Evolutionary conservation across 768 basidiomycete species (phyloP).

Genomic region (Kwoniella heveanensis): DNA sequence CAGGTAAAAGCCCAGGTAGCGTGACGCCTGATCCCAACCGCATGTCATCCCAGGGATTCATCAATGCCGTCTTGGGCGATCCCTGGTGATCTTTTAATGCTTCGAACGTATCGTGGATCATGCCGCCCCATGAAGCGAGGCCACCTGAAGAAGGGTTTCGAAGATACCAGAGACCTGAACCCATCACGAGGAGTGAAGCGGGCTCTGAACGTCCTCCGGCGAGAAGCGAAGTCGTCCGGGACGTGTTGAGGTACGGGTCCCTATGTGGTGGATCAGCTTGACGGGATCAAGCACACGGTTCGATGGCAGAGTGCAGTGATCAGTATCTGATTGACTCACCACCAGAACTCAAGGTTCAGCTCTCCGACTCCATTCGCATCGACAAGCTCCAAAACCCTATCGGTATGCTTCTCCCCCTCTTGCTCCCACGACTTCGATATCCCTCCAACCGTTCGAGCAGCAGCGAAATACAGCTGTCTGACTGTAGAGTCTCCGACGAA

Average conservation of each 20-base stretch:
- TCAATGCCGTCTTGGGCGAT: slow-evolving; percentile 39
- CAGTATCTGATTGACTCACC: slow-evolving; percentile 33
- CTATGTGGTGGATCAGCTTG: slow-evolving; percentile 46
- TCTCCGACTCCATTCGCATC: slow-evolving; percentile 24
- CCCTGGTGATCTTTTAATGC: slow-evolving; percentile 53
- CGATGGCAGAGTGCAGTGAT: neutral
- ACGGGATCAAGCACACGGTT: neutral
- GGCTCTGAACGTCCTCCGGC: slow-evolving; percentile 38
- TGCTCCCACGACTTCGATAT: slow-evolving; percentile 60
- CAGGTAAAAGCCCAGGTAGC: slow-evolving; percentile 29
- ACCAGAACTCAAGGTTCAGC: slow-evolving; percentile 51
- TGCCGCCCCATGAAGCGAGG: slow-evolving; percentile 73
- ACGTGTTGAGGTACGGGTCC: slow-evolving; percentile 85
- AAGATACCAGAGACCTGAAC: slow-evolving; percentile 87
- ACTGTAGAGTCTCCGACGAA: slow-evolving; percentile 87
- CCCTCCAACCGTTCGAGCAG: slow-evolving; percentile 65
- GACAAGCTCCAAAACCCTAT: slow-evolving; percentile 54
- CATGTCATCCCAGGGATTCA: slow-evolving; percentile 47
- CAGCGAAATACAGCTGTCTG: slow-evolving; percentile 74
- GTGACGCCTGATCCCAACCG: slow-evolving; percentile 31
- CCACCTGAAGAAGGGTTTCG: slow-evolving; percentile 76
- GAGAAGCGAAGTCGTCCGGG: slow-evolving; percentile 62
- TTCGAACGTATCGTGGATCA: slow-evolving; percentile 68
- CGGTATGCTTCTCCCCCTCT: slow-evolving; percentile 69
- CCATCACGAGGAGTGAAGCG: slow-evolving; percentile 75